A percentile compares a stretch with the other conserved stretches of the same genome.
Conservation (phyloP, 345 rosid species). For the Eucalyptus erythrocorys region DNA sequence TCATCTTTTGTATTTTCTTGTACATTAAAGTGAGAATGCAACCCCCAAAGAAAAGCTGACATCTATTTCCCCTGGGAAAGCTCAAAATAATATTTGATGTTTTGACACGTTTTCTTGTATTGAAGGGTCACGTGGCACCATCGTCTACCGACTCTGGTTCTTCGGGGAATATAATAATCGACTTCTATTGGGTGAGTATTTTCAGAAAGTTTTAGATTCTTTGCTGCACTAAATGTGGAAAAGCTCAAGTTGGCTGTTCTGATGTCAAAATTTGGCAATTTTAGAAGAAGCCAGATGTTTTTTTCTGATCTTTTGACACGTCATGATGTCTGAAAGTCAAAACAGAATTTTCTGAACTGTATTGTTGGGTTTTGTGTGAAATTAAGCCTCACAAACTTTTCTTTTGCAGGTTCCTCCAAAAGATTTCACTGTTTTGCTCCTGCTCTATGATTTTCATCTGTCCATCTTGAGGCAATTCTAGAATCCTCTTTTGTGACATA, state of each 20-base stretch:
- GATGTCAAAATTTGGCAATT: background rate
- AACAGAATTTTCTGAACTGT: background rate
- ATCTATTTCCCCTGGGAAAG: background rate
- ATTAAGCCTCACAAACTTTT: background rate
- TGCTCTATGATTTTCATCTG: background rate
- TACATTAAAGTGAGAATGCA: constrained; percentile 65
- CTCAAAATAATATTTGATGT: background rate
- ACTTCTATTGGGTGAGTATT: constrained; percentile 92
- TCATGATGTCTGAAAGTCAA: background rate
- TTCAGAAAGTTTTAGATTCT: background rate
- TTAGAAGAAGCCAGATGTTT: background rate
- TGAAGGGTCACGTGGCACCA: constrained; percentile 86
- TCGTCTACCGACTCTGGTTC: constrained; percentile 96
- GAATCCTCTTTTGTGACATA: background rate
- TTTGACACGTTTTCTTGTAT: constrained; percentile 13
- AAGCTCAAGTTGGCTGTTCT: background rate
- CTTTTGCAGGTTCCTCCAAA: background rate
- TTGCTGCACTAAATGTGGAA: background rate
- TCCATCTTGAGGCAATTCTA: background rate
- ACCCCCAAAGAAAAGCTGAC: background rate
- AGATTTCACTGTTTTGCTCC: background rate
- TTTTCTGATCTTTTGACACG: background rate
- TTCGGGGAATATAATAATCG: constrained; percentile 76
- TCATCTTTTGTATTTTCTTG: constrained; percentile 74
- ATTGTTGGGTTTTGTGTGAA: background rate